phyloP scores from a whole-genome alignment of 1,284 basidiomycete genomes.

The Entoloma clypeatum region DNA sequence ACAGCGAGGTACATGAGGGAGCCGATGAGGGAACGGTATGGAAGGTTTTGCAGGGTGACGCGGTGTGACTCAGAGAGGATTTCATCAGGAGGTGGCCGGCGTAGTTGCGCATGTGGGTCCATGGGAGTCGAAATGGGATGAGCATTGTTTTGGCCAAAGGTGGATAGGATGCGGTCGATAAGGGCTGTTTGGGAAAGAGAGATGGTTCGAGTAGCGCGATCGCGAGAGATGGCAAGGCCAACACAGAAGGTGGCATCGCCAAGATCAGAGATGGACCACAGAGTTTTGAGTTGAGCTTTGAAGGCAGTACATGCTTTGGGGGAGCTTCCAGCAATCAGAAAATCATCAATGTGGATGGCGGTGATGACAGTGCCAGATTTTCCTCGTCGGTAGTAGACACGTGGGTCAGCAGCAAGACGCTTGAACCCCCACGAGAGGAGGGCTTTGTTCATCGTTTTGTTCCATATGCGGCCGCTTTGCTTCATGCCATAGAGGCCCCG shows the following conservation, averaged over 20 bases:
- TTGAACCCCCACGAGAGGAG: constrained; percentile 31
- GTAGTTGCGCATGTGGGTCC: constrained; percentile 23
- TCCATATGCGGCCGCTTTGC: constrained; percentile 36
- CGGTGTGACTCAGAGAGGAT: constrained; percentile 11
- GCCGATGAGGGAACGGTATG: constrained; percentile 34
- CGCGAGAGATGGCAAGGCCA: constrained; percentile 29
- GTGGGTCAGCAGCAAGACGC: constrained; percentile 28
- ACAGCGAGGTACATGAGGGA: constrained; percentile 38
- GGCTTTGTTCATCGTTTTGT: constrained; percentile 29
- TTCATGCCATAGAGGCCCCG: no score
- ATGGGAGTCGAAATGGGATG: constrained; percentile 29
- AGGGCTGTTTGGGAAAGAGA: constrained; percentile 35
- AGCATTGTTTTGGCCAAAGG: constrained; percentile 31
- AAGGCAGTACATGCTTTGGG: constrained; percentile 14
- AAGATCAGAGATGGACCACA: constrained; percentile 32
- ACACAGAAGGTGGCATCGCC: constrained; percentile 23
- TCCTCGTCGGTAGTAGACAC: constrained; percentile 28
- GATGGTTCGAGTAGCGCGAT: constrained; percentile 23
- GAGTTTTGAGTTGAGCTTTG: constrained; percentile 23
- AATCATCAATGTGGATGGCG: constrained; percentile 34
- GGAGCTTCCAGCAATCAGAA: constrained; percentile 23
- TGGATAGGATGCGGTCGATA: constrained; percentile 32
- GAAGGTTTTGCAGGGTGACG: constrained; percentile 15
- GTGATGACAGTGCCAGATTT: constrained; percentile 23
- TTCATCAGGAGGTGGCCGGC: constrained; percentile 6